Evolutionary conservation across 2,329 filamentous ascomycete genomes (phyloP), one percentile per base, ranked within the genome.

Genomic region (Cucurbitaria berberidis): DNA sequence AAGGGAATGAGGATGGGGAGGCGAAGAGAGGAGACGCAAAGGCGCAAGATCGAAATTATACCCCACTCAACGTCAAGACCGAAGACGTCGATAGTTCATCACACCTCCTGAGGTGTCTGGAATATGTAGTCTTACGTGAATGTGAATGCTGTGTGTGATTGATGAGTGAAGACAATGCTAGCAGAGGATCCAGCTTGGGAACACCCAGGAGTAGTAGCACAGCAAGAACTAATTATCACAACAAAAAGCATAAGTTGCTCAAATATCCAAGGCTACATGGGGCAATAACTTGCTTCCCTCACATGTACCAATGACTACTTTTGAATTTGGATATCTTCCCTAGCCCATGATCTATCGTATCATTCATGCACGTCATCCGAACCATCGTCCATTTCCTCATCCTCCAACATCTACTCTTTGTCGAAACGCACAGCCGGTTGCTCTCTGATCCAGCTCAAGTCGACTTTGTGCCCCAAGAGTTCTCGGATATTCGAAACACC

Each of bases 401-500:
- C 19, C 16, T 5, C 9, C 9, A 18, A 49, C n/a, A 19, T 45
- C 15, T 64, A 93, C 66, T 91, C 85, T 80, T 92, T 93, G 67
- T 96, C 90, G 73, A 98, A 80, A 75, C 93, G 84, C 56, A 98
- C 93, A 18, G 93, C 95, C 10, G 93, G 88, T 77, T 96, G 97
- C 64, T 83, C 87, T 81, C 96, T 89, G 64, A 99, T 92, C 80
- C 97, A 97, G 70, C 87, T 87, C 72, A 98, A 79, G 78, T 98
- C 93, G 36, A 97, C 93, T 81, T 96, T 96, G 80, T 99, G 93
- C 13, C 93, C 93, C 48, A 99, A 81, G 69, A 97, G 78, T 77
- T 96, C 92, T 66, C 93, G 86, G 67, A 97, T 97, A 77, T 97
- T 97, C 69, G 86, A 90, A 57, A 76, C 67, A 3, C 79, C 83